phyloP scores from a whole-genome alignment of 345 rosid species.

The Camelina hispida region DNA sequence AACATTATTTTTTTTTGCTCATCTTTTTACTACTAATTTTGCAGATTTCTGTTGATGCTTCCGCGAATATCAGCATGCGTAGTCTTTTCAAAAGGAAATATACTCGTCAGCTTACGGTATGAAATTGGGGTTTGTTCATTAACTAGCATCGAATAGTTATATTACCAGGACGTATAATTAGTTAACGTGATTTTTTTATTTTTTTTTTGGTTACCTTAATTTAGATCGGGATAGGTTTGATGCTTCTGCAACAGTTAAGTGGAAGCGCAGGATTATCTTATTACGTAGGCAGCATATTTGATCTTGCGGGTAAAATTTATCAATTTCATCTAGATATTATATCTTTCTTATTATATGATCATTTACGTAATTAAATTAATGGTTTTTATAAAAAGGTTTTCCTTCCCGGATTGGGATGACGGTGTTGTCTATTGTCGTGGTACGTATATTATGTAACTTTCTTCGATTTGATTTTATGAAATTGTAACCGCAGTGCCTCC shows the following conservation, averaged over 20 bases:
- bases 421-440: slow-evolving; percentile 39
- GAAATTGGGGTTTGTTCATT: slow-evolving; percentile 17
- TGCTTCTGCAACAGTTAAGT: slow-evolving; percentile 67
- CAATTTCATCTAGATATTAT: neutral
- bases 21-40: neutral
- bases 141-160: neutral
- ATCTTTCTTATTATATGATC: neutral
- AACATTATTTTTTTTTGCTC: neutral
- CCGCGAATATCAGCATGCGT: slow-evolving; percentile 41
- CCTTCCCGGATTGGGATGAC: slow-evolving; percentile 46
- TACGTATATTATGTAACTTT: slow-evolving; percentile 20
- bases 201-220: neutral
- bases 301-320: slow-evolving; percentile 52
- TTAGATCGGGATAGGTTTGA: slow-evolving; percentile 66
- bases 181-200: neutral
- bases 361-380: neutral
- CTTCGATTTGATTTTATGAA: neutral
- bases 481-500: neutral
- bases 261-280: slow-evolving; percentile 53
- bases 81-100: slow-evolving; percentile 66
- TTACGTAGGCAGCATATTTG: slow-evolving; percentile 57
- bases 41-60: slow-evolving; percentile 52
- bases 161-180: neutral
- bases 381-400: slow-evolving; percentile 18
- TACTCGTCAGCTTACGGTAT: slow-evolving; percentile 56